Conservation (phyloP, 805 yeast species). For the Barnettozyma wickerhamii region DNA sequence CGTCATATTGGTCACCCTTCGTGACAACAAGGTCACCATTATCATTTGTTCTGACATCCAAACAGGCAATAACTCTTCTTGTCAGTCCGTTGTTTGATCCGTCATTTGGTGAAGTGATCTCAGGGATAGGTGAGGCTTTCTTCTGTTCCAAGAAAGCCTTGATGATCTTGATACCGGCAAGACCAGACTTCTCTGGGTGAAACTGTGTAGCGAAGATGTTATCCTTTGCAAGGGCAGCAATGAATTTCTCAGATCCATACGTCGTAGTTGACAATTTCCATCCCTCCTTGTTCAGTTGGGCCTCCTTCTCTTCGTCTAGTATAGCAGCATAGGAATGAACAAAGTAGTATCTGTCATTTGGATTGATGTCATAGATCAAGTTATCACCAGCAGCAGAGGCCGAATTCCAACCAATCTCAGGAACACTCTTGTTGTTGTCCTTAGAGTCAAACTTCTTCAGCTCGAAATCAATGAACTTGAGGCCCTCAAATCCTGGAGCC, state of each 20-base stretch:
- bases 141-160: conserved; percentile 57
- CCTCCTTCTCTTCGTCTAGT: conserved; percentile 35
- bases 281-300: conserved; percentile 33
- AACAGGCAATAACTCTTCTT: conserved; percentile 89
- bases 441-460: conserved; percentile 57
- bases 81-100: conserved; percentile 63
- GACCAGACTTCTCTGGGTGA: conserved; percentile 98
- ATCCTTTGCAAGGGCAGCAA: conserved; percentile 75
- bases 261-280: conserved; percentile 74
- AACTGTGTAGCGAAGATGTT: conserved; percentile 94
- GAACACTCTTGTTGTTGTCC: conserved; percentile 69
- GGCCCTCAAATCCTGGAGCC: conserved; percentile 56
- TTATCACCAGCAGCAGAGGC: conserved; percentile 25
- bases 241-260: conserved; percentile 75
- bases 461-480: conserved; percentile 48
- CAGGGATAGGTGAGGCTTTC: conserved; percentile 16
- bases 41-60: conserved; percentile 96
- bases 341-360: conserved; percentile 75
- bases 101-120: conserved; percentile 26
- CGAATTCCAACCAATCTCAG: conserved; percentile 95
- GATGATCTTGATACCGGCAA: conserved; percentile 78
- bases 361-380: conserved; percentile 58
- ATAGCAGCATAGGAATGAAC: conserved; percentile 93
- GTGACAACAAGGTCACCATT: conserved; percentile 95
- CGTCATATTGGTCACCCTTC: conserved; percentile 98